Base-by-base conservation (phyloP, 2,329 filamentous ascomycete species). In the Paecilomyces sp. region DNA sequence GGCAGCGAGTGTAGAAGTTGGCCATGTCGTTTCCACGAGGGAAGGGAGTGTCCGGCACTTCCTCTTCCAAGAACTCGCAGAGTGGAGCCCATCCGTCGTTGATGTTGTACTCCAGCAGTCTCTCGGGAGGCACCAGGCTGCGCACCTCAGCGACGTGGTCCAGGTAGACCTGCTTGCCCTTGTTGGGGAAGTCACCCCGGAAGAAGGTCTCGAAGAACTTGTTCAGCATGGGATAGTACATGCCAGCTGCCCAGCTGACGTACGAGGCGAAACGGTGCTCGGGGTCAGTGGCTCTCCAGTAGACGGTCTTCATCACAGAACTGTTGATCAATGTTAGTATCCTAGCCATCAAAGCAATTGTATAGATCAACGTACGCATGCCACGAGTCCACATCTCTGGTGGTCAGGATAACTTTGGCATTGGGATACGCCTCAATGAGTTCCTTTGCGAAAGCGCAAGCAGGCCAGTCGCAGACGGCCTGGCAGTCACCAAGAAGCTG, bases 381-480 rank as follows among this genome's bases (percentile, higher is more conserved):
- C 85, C 87, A 89, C 50, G 83, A 83, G 70, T 89, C 80, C 41
- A 88, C 83, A 60, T 88, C 85, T 54, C 87, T 82, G 60, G 82
- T 86, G 13, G 85, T 88, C 63, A 90, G 77, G 55, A 91, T 81
- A 58, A 90, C 83, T 74, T 90, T 90, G 60, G 88, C 88, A 58
- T 89, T 85, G 1, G 88, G 88, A 70, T 90, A 90, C 15, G 86
- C 85, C 68, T 87, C 83, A 63, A 89, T 87, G 62, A 90, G 79
- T 71, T 90, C 87, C 71, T 86, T 82, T 57, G 85, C 84, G 67
- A 90, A 90, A 52, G 84, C 83, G 53, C 85, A 83, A 25, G 85
- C 83, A 8, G 87, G 87, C 83, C 83, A 87, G 77, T 89, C 87
- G 72, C 85, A 88, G 18, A 89, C 85, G 52, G 86, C 86, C 66